A percentile compares a stretch with the other conserved stretches of the same genome.
phyloP scores from a whole-genome alignment of 2,329 filamentous ascomycete genomes.

The Pseudogymnoascus destructans region DNA sequence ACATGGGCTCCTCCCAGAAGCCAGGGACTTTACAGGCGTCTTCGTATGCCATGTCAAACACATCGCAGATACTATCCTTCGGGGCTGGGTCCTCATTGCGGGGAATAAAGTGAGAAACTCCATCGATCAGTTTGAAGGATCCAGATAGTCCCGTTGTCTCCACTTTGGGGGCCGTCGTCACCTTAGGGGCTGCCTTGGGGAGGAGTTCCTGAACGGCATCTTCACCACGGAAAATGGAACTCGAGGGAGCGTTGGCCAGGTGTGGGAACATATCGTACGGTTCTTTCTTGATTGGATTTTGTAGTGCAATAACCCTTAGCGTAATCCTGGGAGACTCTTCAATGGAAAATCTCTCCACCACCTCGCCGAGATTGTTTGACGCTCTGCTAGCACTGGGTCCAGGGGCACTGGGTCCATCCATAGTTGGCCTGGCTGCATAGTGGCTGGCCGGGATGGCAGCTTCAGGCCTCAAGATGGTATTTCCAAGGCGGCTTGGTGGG shows the following conservation, averaged over 20 bases:
- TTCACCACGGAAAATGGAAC: no score
- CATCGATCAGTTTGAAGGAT: no score
- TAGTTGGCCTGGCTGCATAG: background rate
- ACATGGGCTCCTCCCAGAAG: background rate
- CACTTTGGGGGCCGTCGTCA: no score
- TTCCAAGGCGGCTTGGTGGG: background rate
- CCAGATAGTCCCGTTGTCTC: no score
- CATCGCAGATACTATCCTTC: background rate
- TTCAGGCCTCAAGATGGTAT: background rate
- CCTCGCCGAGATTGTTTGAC: background rate
- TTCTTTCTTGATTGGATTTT: no score
- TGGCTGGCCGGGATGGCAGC: background rate
- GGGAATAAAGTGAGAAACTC: background rate
- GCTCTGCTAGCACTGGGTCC: background rate
- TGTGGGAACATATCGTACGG: no score
- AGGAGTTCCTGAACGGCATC: no score
- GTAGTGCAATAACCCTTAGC: no score
- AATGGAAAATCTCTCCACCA: background rate
- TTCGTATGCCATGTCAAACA: background rate
- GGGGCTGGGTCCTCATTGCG: background rate
- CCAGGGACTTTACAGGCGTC: no score
- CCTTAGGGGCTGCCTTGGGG: no score
- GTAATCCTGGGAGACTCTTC: background rate
- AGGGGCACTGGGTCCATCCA: background rate
- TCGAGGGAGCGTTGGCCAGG: no score